Evolutionary conservation across 2,329 filamentous ascomycete genomes (phyloP), one percentile per base, ranked within the genome.

Genomic region (Monilinia laxa): DNA sequence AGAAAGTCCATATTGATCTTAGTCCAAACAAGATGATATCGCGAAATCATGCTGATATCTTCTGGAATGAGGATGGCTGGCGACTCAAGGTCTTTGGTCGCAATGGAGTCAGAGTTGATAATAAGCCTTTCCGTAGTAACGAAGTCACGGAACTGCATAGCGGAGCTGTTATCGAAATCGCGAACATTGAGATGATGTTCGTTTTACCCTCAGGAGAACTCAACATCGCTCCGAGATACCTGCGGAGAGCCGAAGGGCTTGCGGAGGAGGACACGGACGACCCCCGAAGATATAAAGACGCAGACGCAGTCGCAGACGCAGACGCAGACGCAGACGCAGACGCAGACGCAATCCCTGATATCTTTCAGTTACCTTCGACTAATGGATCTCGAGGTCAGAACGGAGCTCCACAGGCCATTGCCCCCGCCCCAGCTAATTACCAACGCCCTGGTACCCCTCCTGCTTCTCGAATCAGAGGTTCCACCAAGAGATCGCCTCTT

Each of bases 151-250:
- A 86, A 40, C 83, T 99, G 35, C 86, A 87, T 53, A 97, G 93
- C 73, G 95, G 95, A 67, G 89, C 94, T 76, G 92, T 98, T 54
- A 89, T 99, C 67, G 93, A 97, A 75, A 91, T 98, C 75, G 90
- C 90, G 73, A 91, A 91, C 64, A 91, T 95, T 0, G 94, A 99
- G 80, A 99, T 99, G 95, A 94, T 98, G 83, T 99, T 99, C 78
- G 92, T 97, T 58, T 86, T 96, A n/a, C 94, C 95, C 0, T 82
- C 86, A 56, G 82, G 81, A 66, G 85, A 86, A 31, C 83, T 93
- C 35, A 82, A 85, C 57, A 88, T 96, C 68, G 86, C 90, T 74
- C 84, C 84, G 28, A 85, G 80, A 73, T 93, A 90, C 75, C 84
- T 91, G 20, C 85, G 90, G 72, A 87, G 90, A 56, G 71, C 57